These are phyloP conservation scores for Ceratocystis smalleyi DNA, from an alignment of 2,329 filamentous ascomycete genomes.

Conservation along the genomic window DNA sequence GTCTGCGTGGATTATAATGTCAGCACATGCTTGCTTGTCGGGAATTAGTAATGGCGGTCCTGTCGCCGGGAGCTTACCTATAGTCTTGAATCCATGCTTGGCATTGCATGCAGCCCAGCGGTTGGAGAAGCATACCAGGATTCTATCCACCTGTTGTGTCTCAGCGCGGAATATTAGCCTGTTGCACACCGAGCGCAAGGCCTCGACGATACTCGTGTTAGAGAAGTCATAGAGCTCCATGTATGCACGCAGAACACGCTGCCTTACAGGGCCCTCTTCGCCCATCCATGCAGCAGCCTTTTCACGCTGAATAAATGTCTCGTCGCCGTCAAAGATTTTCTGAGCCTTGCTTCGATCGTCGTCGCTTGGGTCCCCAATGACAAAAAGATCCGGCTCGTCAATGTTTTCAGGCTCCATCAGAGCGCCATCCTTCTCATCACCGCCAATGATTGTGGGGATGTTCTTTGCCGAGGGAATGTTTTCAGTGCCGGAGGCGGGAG, in stretches of 20 bases:
- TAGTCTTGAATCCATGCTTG: slow-evolving; percentile 80
- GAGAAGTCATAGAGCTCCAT: slow-evolving; percentile 86
- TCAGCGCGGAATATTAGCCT: slow-evolving; percentile 75
- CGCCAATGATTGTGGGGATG: slow-evolving; percentile 29
- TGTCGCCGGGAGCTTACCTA: slow-evolving; percentile 40
- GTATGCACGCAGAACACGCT: slow-evolving; percentile 54
- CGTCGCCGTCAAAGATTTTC: slow-evolving; percentile 70
- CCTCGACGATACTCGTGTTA: slow-evolving; percentile 61
- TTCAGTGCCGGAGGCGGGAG: slow-evolving; percentile 24
- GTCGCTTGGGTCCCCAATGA: slow-evolving; percentile 43
- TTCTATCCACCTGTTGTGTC: slow-evolving; percentile 91
- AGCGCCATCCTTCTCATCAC: slow-evolving; percentile 24
- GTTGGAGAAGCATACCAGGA: slow-evolving; percentile 74
- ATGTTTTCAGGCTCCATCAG: slow-evolving; percentile 29
- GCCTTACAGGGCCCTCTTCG: slow-evolving; percentile 47
- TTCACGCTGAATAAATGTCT: slow-evolving; percentile 63
- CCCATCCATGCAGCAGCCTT: slow-evolving; percentile 82
- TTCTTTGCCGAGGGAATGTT: slow-evolving; percentile 21
- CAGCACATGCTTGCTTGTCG: slow-evolving; percentile 20
- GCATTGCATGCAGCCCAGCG: slow-evolving; percentile 91
- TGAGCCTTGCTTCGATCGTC: slow-evolving; percentile 64
- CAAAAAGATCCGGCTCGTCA: slow-evolving; percentile 40
- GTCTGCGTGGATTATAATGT: slow-evolving; percentile 36
- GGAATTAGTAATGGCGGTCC: too few relatives aligned
- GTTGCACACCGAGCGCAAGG: slow-evolving; percentile 65